Evolutionary conservation across 148 eudicot genomes (phyloP).

Genomic region (Arbutus unedo): DNA sequence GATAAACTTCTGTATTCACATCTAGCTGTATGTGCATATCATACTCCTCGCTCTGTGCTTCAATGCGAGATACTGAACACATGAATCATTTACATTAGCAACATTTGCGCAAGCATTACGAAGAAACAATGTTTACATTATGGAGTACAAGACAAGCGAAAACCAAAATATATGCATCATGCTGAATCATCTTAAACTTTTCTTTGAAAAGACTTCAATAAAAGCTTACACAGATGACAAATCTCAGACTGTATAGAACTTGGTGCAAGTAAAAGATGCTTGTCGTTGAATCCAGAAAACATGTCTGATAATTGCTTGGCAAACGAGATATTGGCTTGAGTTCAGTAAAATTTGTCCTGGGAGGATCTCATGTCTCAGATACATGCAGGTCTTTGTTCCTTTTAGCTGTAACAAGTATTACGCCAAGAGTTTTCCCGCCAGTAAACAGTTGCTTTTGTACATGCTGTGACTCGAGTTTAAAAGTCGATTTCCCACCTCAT

Average conservation of each 20-base stretch:
- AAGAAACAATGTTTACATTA: background rate
- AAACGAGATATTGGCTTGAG: background rate
- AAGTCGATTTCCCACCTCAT: background rate
- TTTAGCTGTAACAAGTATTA: background rate
- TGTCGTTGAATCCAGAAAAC: background rate
- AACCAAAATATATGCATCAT: background rate
- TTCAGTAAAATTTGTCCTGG: background rate
- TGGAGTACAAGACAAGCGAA: background rate
- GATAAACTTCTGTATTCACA: constrained; percentile 80
- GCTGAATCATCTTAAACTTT: constrained; percentile 3
- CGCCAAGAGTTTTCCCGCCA: background rate
- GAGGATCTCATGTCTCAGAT: background rate
- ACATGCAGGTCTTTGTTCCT: background rate
- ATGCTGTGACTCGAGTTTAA: background rate
- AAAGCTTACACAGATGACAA: background rate
- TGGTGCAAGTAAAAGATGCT: background rate
- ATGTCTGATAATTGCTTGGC: background rate
- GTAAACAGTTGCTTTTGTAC: background rate
- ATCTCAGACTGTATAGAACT: background rate
- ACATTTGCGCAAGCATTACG: constrained; percentile 4
- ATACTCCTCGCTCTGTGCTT: constrained; percentile 77
- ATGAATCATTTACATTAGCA: background rate
- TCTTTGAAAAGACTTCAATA: background rate
- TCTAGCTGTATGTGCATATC: constrained; percentile 75
- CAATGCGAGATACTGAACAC: constrained; percentile 65